These are phyloP conservation scores for Leccinum ochraceum DNA, from an alignment of 768 basidiomycete species.

Conservation along the genomic window DNA sequence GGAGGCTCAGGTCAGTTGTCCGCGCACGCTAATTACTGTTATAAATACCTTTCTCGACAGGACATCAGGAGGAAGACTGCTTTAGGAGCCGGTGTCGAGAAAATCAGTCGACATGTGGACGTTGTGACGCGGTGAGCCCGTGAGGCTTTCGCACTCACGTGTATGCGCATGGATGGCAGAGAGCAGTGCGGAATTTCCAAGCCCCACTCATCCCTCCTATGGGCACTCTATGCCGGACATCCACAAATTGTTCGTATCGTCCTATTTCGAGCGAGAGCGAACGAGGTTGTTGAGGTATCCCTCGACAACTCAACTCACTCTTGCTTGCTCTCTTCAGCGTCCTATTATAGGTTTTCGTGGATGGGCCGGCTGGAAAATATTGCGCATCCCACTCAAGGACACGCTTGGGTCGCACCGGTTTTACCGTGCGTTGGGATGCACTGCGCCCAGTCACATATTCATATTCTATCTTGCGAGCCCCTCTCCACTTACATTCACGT, in stretches of 20 bases:
- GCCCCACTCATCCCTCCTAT: conserved; percentile 13
- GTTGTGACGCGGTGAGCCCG: conserved; percentile 18
- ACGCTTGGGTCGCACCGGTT: not conserved
- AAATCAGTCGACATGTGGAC: conserved; percentile 36
- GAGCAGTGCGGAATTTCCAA: conserved; percentile 8
- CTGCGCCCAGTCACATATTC: not conserved
- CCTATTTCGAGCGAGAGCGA: not conserved
- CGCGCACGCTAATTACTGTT: not conserved
- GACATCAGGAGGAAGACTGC: conserved; percentile 32
- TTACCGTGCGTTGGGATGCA: not conserved
- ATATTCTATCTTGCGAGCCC: not conserved
- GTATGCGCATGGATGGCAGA: conserved; percentile 1
- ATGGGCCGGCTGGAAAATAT: not conserved
- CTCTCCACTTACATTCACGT: conserved; percentile 2
- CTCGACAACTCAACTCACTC: not conserved
- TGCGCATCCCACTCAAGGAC: not conserved
- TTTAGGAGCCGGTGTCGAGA: conserved; percentile 38
- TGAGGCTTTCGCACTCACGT: not conserved
- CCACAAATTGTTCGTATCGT: conserved; percentile 3
- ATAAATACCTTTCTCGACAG: conserved; percentile 20
- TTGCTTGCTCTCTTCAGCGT: not conserved
- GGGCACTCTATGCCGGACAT: conserved; percentile 1
- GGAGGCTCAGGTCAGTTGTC: conserved; percentile 21
- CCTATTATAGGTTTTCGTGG: not conserved
- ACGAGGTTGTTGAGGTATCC: not conserved